Evolutionary conservation across 805 yeast genomes (phyloP).

Genomic region (Candida coquimbonensis): DNA sequence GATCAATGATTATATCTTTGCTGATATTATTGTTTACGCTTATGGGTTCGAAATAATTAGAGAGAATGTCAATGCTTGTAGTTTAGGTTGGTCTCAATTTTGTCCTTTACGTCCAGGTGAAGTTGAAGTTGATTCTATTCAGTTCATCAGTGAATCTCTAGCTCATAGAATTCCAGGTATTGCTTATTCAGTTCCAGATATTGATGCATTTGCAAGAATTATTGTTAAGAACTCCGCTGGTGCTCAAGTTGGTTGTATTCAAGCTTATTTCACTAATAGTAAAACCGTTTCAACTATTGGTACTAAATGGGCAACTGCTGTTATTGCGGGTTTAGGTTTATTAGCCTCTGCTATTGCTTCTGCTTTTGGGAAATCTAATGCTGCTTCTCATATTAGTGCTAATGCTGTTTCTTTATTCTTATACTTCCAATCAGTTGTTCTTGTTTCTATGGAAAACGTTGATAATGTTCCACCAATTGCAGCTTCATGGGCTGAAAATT

Average conservation of each 20-base stretch:
- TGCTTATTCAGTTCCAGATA: constrained; percentile 85
- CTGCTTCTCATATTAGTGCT: constrained; percentile 97
- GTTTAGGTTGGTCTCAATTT: constrained; percentile 68
- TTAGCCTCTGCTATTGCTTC: constrained; percentile 83
- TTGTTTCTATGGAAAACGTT: constrained; percentile 94
- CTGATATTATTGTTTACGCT: constrained; percentile 71
- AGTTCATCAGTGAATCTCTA: constrained; percentile 45
- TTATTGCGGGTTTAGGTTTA: constrained; percentile 81
- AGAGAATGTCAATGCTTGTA: constrained; percentile 55
- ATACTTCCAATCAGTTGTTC: constrained; percentile 89
- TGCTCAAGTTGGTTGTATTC: constrained; percentile 79
- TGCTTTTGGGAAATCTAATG: constrained; percentile 79
- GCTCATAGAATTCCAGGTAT: constrained; percentile 67
- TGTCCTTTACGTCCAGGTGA: constrained; percentile 85
- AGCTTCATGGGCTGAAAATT: constrained; percentile 96
- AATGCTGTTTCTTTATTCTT: constrained; percentile 88
- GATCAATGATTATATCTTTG: constrained; percentile 57
- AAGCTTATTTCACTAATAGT: constrained; percentile 78
- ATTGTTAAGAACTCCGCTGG: constrained; percentile 57
- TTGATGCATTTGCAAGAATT: constrained; percentile 78
- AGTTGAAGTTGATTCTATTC: constrained; percentile 66
- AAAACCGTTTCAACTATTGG: constrained; percentile 93
- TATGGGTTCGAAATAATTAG: constrained; percentile 74
- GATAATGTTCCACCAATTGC: constrained; percentile 92
- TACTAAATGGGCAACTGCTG: constrained; percentile 95